These are phyloP conservation scores for Phytophthora quininea DNA, from an alignment of 352 stramenopile species.

Conservation along the genomic window DNA sequence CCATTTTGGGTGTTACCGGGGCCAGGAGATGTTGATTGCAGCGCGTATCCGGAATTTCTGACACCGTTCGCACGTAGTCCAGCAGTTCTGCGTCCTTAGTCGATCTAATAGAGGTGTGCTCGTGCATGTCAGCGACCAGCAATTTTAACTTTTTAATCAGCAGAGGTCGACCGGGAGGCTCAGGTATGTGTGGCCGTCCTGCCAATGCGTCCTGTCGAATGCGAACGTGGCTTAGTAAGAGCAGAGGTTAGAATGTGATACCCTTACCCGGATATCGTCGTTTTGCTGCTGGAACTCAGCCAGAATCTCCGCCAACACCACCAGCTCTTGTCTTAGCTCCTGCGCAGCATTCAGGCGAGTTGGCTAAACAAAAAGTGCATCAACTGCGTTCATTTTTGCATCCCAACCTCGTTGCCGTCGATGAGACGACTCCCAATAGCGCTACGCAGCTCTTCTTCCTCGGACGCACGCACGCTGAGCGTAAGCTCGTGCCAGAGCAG, in stretches of 20 bases:
- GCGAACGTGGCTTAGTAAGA: background rate
- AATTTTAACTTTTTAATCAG: conserved; percentile 81
- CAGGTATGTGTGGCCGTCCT: conserved; percentile 53
- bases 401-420: conserved; percentile 64
- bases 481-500: conserved; percentile 83
- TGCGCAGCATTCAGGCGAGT: conserved; percentile 5
- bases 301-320: conserved; percentile 72
- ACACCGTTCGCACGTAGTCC: conserved; percentile 56
- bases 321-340: conserved; percentile 64
- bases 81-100: conserved; percentile 64
- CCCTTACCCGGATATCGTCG: conserved; percentile 65
- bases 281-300: conserved; percentile 83
- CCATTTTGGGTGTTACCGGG: conserved; percentile 58
- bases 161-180: conserved; percentile 67
- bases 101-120: conserved; percentile 33
- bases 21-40: conserved; percentile 9
- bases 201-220: conserved; percentile 56
- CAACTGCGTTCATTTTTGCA: background rate
- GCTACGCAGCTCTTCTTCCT: conserved; percentile 66
- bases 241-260: background rate
- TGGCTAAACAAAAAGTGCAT: background rate
- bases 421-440: conserved; percentile 69
- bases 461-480: conserved; percentile 49
- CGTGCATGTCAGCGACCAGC: conserved; percentile 51
- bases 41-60: conserved; percentile 16